Evolutionary conservation across 805 yeast genomes (phyloP).

Genomic region (Lipomyces spencermartinsiae): DNA sequence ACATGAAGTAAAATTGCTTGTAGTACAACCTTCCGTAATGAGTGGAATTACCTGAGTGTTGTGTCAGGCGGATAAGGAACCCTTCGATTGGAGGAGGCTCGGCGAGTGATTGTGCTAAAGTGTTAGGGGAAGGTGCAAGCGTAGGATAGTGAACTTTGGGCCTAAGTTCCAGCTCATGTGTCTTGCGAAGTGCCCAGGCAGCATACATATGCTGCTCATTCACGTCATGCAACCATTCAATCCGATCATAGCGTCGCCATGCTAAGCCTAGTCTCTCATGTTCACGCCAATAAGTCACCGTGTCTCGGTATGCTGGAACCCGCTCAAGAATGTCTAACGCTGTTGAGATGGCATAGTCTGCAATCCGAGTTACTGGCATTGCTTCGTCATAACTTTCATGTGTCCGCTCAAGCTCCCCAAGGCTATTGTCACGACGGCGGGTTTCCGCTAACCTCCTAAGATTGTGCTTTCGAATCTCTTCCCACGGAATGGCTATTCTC

Average conservation of each 20-base stretch:
- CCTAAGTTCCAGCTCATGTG: slow-evolving; percentile 68
- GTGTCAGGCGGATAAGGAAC: slow-evolving; percentile 64
- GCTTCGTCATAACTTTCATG: not conserved
- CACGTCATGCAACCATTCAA: slow-evolving; percentile 69
- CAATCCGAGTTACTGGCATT: slow-evolving; percentile 25
- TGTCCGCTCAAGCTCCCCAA: not conserved
- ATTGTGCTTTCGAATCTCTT: slow-evolving; percentile 22
- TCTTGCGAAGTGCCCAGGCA: slow-evolving; percentile 52
- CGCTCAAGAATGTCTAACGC: slow-evolving; percentile 48
- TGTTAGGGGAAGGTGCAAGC: slow-evolving; percentile 20
- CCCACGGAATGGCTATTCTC: slow-evolving; percentile 55
- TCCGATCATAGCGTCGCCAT: slow-evolving; percentile 72
- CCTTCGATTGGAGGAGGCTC: slow-evolving; percentile 88
- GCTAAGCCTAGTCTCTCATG: slow-evolving; percentile 57
- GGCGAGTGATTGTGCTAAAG: slow-evolving; percentile 36
- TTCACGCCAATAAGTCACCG: slow-evolving; percentile 40
- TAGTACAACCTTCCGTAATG: slow-evolving; percentile 52
- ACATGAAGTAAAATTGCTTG: slow-evolving; percentile 66
- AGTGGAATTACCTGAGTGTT: slow-evolving; percentile 54
- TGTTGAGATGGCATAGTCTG: slow-evolving; percentile 51
- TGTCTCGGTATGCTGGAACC: slow-evolving; percentile 33
- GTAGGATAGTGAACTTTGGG: slow-evolving; percentile 44
- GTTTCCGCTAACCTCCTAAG: slow-evolving; percentile 6
- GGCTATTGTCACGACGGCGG: slow-evolving; percentile 5
- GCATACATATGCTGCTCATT: slow-evolving; percentile 53